A percentile compares a stretch with the other conserved stretches of the same genome.
Evolutionary conservation across 1,284 basidiomycete genomes (phyloP).

Genomic region (Cutaneotrichosporon dermatis): DNA sequence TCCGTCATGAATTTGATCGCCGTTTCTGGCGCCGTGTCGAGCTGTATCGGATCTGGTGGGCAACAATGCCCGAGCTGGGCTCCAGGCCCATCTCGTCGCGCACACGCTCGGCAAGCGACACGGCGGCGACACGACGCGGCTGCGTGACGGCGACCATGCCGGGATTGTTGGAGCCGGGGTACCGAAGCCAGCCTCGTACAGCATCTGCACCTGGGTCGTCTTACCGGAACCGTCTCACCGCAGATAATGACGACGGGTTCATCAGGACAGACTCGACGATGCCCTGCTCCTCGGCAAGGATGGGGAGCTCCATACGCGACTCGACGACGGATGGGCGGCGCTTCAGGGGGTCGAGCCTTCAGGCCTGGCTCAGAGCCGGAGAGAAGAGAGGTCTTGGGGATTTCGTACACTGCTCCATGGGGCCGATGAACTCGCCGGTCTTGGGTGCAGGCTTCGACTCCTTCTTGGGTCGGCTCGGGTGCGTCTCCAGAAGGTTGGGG

Average conservation of each 20-base stretch:
- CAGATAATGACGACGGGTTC: conserved; percentile 73
- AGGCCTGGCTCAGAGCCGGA: conserved; percentile 26
- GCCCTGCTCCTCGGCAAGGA: conserved; percentile 86
- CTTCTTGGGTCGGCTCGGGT: conserved; percentile 18
- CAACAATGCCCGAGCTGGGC: conserved; percentile 63
- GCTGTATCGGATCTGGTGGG: conserved; percentile 97
- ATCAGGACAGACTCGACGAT: conserved; percentile 89
- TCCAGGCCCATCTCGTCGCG: conserved; percentile 79
- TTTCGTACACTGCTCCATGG: conserved; percentile 37
- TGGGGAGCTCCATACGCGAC: conserved; percentile 74
- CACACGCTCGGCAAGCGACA: conserved; percentile 91
- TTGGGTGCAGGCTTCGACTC: conserved; percentile 17
- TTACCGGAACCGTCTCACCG: conserved; percentile 95
- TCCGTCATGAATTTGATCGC: conserved; percentile 99
- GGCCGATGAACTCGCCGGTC: conserved; percentile 41
- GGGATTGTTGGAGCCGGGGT: conserved; percentile 82
- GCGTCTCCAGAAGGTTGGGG: conserved; percentile 21
- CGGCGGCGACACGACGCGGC: conserved; percentile 92
- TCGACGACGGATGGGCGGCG: conserved; percentile 66
- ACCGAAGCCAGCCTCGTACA: conserved; percentile 92
- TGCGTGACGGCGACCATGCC: conserved; percentile 98
- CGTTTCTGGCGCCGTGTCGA: conserved; percentile 84
- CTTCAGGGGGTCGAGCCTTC: conserved; percentile 63
- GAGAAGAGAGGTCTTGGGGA: conserved; percentile 45
- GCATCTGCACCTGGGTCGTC: conserved; percentile 93